Evolutionary conservation across 1,284 basidiomycete species (phyloP), one percentile per base, ranked within the genome.

Genomic region (Cystobasidiaceae sp.): DNA sequence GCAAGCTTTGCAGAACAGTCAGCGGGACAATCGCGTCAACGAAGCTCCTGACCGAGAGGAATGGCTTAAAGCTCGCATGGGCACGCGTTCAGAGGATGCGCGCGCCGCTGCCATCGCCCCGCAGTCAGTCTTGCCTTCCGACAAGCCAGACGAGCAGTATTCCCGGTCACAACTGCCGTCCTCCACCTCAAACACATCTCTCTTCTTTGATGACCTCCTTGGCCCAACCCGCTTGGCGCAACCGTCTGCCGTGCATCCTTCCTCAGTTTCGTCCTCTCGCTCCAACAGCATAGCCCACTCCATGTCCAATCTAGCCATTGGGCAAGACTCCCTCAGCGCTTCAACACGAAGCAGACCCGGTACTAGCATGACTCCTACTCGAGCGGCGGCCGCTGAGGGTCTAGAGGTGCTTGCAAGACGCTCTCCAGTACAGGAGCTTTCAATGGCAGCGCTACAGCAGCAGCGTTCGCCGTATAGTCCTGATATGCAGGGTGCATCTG

Each of bases 361-460:
- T 15, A 25, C 32, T 19, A 25, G 27, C n/a, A 46, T 45, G 28
- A 64, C 61, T 15, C 61, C 61, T 7, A 56, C 61, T 3, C 23
- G 61, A 39, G 43, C 52, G 3, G 28, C 46, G 11, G 61, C 61
- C 13, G 48, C 30, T 44, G 61, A 64, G 43, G 61, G 61, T 3
- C 37, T 64, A 19, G 61, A 64, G 28, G n/a, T 64, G 9, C 43
- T 64, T 19, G 51, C 61, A 11, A 37, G 61, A 15, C 61, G 61
- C 13, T 64, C 61, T 11, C 61, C 61, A 11, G 61, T 64, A 2
- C 61, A 64, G 39, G 61, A 64, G 6, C 11, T 64, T 15, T 64
- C 61, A 8, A 64, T 64, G 61, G 61, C 61, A 37, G 49, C 51
- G 9, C 28, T 64, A 25, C 61, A 64, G 45, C 61, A 64, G 32